phyloP scores from a whole-genome alignment of 139 green algal genomes.

The Pleodorina starrii region DNA sequence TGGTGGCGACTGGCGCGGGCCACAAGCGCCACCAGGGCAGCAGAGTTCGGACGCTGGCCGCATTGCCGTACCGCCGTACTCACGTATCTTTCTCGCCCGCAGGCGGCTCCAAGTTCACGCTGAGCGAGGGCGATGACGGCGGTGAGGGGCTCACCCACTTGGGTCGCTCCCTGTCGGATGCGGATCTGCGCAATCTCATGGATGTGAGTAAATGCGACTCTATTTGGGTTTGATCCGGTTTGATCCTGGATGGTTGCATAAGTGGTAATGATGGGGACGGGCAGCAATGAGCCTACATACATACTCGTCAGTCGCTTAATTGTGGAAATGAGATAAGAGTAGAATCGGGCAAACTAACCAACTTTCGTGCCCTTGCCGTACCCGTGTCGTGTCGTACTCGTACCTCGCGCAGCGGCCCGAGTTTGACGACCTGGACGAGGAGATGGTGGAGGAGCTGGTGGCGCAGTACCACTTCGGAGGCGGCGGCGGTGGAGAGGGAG shows the following conservation, averaged over 20 bases:
- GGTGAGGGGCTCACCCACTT: slow-evolving; percentile 52
- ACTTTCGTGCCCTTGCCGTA: background rate
- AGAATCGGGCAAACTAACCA: too few species aligned
- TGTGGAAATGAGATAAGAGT: too few species aligned
- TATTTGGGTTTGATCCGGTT: too few species aligned
- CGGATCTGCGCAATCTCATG: slow-evolving; percentile 49
- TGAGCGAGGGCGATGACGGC: slow-evolving; percentile 75
- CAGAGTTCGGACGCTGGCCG: too few species aligned
- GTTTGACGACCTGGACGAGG: slow-evolving; percentile 71
- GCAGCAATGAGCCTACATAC: too few species aligned
- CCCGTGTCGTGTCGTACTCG: background rate
- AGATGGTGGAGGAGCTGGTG: slow-evolving; percentile 70
- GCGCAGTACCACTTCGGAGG: slow-evolving; percentile 83
- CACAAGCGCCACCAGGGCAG: too few species aligned
- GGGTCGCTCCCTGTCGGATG: slow-evolving; percentile 50
- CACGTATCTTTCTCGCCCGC: too few species aligned
- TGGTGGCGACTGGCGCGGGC: too few species aligned
- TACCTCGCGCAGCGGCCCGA: slow-evolving; percentile 54
- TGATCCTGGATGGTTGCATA: too few species aligned
- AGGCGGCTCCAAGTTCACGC: slow-evolving; percentile 76
- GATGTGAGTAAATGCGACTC: slow-evolving; percentile 39
- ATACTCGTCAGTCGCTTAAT: too few species aligned
- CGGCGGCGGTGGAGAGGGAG: slow-evolving; percentile 61
- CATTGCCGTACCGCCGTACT: too few species aligned
- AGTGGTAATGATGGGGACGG: too few species aligned